These are phyloP conservation scores for Pseudognaphalium luteoalbum DNA, from an alignment of 129 eudicot species.

Conservation along the genomic window DNA sequence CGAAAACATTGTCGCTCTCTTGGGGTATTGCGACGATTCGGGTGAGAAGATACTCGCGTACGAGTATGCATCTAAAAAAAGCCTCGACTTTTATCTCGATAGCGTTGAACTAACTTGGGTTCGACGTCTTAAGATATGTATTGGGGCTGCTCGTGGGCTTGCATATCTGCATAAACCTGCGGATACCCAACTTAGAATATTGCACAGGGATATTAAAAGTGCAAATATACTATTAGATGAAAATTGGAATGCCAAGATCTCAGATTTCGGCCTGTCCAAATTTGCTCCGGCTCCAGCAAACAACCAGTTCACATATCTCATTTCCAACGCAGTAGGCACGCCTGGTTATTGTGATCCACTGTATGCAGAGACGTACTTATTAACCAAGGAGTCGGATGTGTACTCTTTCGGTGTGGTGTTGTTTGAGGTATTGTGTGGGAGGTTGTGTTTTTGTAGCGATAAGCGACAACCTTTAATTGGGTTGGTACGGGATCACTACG, in stretches of 20 bases:
- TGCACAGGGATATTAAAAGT: slow-evolving; percentile 29
- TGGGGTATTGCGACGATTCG: slow-evolving; percentile 34
- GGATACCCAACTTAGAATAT: neutral
- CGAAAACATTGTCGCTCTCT: slow-evolving; percentile 33
- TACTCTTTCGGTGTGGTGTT: slow-evolving; percentile 41
- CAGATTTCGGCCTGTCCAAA: slow-evolving; percentile 30
- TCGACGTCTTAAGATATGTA: slow-evolving; percentile 34
- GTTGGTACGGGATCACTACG: neutral
- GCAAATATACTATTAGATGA: slow-evolving; percentile 24
- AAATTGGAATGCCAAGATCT: slow-evolving; percentile 21
- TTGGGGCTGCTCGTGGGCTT: slow-evolving; percentile 25
- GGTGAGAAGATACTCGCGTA: slow-evolving; percentile 37
- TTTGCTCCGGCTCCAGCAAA: slow-evolving; percentile 2
- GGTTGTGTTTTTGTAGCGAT: slow-evolving; percentile 1
- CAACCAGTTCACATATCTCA: neutral
- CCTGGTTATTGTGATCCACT: slow-evolving; percentile 23
- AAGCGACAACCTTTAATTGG: neutral
- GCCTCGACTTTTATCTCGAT: slow-evolving; percentile 15
- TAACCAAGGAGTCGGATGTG: slow-evolving; percentile 38
- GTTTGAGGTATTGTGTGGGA: slow-evolving; percentile 33
- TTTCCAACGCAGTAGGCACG: neutral
- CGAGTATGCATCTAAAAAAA: slow-evolving; percentile 23
- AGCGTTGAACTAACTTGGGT: slow-evolving; percentile 24
- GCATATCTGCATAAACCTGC: slow-evolving; percentile 15
- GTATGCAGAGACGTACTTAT: neutral